A percentile compares a stretch with the other conserved stretches of the same genome.
Conservation (phyloP, 2,329 filamentous ascomycete genomes). For the Monilinia fructigena region DNA sequence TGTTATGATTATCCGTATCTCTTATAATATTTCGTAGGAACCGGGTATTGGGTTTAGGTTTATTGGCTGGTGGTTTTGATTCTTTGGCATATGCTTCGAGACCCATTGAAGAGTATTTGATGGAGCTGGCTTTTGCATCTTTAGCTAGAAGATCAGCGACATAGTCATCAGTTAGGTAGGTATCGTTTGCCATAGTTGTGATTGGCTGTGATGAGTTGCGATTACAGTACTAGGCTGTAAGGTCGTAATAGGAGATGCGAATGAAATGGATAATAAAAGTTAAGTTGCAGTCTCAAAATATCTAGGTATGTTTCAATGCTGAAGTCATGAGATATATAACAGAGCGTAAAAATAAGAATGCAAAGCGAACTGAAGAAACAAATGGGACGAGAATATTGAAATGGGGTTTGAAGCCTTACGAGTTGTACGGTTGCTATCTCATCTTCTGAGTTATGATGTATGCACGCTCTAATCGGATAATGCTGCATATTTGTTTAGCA, state of each 20-base stretch:
- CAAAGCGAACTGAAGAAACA: background rate
- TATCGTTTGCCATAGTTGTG: constrained; percentile 15
- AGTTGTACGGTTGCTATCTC: constrained; percentile 4
- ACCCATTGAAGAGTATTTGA: constrained; percentile 73
- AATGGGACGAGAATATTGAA: background rate
- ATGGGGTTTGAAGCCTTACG: background rate
- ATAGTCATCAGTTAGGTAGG: constrained; percentile 68
- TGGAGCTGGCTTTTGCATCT: constrained; percentile 72
- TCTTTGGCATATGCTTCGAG: constrained; percentile 63
- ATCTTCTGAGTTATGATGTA: background rate
- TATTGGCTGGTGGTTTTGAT: constrained; percentile 51
- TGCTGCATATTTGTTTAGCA: background rate
- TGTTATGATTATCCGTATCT: constrained; percentile 86
- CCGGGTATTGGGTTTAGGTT: constrained; percentile 85
- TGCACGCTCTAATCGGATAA: background rate
- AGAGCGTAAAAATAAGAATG: background rate
- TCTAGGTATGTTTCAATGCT: background rate
- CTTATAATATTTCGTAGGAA: constrained; percentile 87
- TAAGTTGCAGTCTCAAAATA: background rate
- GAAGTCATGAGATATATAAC: no score
- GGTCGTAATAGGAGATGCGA: background rate
- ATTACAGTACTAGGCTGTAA: background rate
- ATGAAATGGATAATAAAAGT: background rate
- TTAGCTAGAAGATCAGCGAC: constrained; percentile 75
- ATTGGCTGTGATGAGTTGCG: background rate